Percentiles rank a stretch among this genome's conserved stretches.
phyloP scores from a whole-genome alignment of 2,329 filamentous ascomycete genomes.

The Graphilbum ipis-grandicollis region DNA sequence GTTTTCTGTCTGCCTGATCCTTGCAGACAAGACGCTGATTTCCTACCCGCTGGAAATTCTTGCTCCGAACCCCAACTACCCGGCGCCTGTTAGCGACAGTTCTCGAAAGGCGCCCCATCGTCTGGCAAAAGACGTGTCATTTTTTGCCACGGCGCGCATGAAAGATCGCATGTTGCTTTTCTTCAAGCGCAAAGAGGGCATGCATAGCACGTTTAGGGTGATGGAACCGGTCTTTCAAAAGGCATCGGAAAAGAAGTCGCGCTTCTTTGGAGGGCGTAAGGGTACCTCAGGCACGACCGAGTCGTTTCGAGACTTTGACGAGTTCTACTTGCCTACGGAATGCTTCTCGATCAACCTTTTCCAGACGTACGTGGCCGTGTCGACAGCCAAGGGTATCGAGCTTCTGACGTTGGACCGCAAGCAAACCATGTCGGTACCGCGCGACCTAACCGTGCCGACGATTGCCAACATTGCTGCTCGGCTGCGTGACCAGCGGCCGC shows the following conservation, averaged over 20 bases:
- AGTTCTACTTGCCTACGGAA: conserved; percentile 94
- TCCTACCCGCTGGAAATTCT: conserved; percentile 88
- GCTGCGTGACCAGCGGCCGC: conserved; percentile 64
- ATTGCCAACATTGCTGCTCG: conserved; percentile 74
- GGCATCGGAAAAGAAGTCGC: conserved; percentile 64
- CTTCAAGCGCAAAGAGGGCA: conserved; percentile 88
- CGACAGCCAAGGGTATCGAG: conserved; percentile 83
- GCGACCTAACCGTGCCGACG: conserved; percentile 56
- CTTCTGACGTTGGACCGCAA: conserved; percentile 96
- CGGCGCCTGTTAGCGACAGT: conserved; percentile 49
- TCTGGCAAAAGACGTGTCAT: conserved; percentile 81
- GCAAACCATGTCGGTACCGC: conserved; percentile 77
- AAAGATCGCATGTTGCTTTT: conserved; percentile 90
- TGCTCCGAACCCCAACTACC: conserved; percentile 42
- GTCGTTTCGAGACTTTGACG: conserved; percentile 94
- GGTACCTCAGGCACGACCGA: conserved; percentile 60
- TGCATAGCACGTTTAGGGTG: conserved; percentile 91
- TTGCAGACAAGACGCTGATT: conserved; percentile 79
- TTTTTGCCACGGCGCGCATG: conserved; percentile 92
- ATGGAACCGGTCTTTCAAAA: conserved; percentile 93
- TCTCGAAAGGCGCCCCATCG: conserved; percentile 78
- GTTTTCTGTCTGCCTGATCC: conserved; percentile 80
- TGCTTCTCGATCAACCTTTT: conserved; percentile 93
- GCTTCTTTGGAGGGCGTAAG: conserved; percentile 43
- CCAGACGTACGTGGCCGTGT: conserved; percentile 82